These are phyloP conservation scores for Tylopilus felleus DNA, from an alignment of 768 basidiomycete species.

Conservation along the genomic window DNA sequence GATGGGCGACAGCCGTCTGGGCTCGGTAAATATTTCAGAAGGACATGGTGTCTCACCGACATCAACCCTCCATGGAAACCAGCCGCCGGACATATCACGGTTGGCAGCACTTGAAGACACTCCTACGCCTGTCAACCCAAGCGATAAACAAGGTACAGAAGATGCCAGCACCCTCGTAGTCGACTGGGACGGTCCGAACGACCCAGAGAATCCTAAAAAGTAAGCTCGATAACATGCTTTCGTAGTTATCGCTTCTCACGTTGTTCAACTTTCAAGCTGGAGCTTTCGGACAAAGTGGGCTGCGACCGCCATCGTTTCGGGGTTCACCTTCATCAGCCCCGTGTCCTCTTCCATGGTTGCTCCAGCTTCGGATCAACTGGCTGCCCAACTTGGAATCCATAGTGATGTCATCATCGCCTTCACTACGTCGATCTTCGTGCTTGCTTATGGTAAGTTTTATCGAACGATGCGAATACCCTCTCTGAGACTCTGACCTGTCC, in stretches of 20 bases:
- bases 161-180: conserved; percentile 33
- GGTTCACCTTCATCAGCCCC: conserved; percentile 65
- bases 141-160: not conserved
- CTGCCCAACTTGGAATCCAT: conserved; percentile 51
- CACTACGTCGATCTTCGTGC: conserved; percentile 56
- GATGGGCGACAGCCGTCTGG: not conserved
- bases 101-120: not conserved
- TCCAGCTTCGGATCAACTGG: conserved; percentile 55
- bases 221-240: conserved; percentile 20
- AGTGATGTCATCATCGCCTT: conserved; percentile 48
- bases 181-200: conserved; percentile 62
- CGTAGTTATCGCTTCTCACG: not conserved
- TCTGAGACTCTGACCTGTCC: not conserved
- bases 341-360: conserved; percentile 75
- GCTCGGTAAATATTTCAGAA: not conserved
- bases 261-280: conserved; percentile 43
- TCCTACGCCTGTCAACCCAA: not conserved
- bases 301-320: conserved; percentile 59
- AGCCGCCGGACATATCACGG: not conserved
- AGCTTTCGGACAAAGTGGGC: conserved; percentile 57
- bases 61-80: conserved; percentile 8
- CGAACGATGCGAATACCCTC: not conserved
- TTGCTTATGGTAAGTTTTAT: conserved; percentile 49
- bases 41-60: conserved; percentile 1
- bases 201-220: conserved; percentile 60